Conservation (phyloP, 225 moss, liverwort and hornwort species). For the Pseudisothecium myosuroides region DNA sequence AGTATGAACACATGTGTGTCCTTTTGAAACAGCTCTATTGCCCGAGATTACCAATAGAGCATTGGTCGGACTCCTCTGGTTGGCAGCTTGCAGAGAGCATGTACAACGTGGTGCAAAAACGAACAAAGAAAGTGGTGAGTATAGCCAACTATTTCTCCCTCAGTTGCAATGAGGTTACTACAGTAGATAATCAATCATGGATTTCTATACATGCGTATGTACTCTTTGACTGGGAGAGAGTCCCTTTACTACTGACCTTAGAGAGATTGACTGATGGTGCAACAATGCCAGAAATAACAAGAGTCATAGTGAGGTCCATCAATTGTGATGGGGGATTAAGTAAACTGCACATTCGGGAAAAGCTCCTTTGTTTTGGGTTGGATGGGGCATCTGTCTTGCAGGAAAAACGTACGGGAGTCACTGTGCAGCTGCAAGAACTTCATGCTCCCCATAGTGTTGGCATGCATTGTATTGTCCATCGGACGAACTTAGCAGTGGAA, state of each 20-base stretch:
- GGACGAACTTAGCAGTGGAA: fast-evolving
- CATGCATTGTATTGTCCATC: fast-evolving
- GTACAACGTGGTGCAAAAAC: not conserved
- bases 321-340: not conserved
- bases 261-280: not conserved
- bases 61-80: fast-evolving
- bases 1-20: not conserved
- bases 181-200: not conserved
- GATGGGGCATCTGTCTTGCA: not conserved
- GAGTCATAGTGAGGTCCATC: not conserved
- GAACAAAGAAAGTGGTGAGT: not conserved
- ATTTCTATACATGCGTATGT: not conserved
- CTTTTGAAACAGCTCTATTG: not conserved
- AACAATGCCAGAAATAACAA: fast-evolving
- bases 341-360: not conserved
- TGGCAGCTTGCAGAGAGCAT: not conserved
- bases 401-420: fast-evolving
- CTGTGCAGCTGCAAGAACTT: not conserved
- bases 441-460: not conserved
- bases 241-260: not conserved
- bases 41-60: not conserved
- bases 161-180: not conserved
- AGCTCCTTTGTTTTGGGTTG: not conserved
- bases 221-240: not conserved
- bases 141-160: not conserved